Conservation (phyloP, 2,329 filamentous ascomycete species). For the Dactylonectria macrodidyma region DNA sequence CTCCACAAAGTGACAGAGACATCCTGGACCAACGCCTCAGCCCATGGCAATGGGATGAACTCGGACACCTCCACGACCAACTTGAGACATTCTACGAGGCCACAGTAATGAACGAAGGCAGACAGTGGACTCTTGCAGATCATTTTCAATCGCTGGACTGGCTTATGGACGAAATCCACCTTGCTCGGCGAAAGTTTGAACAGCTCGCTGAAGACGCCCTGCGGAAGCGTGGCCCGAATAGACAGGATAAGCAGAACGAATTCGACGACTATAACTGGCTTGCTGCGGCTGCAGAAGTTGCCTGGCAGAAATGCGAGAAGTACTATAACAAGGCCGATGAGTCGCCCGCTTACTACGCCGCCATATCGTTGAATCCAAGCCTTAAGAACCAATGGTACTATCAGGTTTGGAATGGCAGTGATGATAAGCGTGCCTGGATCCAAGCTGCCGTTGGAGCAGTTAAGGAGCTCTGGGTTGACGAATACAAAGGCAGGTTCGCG, state of each 20-base stretch:
- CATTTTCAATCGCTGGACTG: too few relatives aligned
- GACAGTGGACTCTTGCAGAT: background rate
- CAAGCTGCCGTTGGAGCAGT: background rate
- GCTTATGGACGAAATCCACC: too few relatives aligned
- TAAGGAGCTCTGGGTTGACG: background rate
- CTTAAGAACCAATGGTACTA: background rate
- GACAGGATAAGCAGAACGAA: background rate
- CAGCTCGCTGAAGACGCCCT: background rate
- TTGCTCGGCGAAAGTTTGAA: background rate
- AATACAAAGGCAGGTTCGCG: background rate
- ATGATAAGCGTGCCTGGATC: background rate
- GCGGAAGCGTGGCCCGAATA: background rate
- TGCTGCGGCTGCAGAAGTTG: background rate
- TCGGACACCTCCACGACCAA: background rate
- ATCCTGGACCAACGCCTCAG: background rate
- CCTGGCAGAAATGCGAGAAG: background rate
- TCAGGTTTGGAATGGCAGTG: background rate
- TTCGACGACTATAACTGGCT: background rate
- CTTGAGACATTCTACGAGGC: background rate
- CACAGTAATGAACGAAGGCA: background rate
- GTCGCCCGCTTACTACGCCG: too few relatives aligned
- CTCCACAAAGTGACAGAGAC: background rate
- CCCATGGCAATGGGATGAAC: background rate
- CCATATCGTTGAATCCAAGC: background rate
- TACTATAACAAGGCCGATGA: too few relatives aligned